Evolutionary conservation across 257 asterid species (phyloP).

Genomic region (Nicotiana undulata): DNA sequence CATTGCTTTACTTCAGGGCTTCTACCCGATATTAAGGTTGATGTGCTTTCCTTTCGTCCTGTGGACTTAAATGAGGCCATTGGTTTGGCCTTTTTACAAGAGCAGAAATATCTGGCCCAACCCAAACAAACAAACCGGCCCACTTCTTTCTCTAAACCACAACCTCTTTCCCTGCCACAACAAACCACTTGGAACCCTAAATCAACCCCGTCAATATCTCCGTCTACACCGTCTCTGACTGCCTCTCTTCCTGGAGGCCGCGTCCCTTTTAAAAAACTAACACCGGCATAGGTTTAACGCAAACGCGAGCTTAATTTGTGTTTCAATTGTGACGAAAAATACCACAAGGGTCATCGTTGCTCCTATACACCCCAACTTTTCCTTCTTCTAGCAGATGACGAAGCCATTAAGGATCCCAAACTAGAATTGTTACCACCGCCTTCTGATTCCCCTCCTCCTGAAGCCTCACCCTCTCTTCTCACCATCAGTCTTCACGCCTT

Average conservation of each 20-base stretch:
- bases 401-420: too few species aligned
- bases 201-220: neutral
- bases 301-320: neutral
- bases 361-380: neutral
- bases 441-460: neutral
- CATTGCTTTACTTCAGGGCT: neutral
- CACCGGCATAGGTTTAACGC: neutral
- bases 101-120: neutral
- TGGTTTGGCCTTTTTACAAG: neutral
- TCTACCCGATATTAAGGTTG: neutral
- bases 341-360: neutral
- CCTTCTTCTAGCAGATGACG: neutral
- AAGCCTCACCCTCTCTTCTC: too few species aligned
- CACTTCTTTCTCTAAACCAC: neutral
- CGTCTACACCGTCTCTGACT: rapidly evolving
- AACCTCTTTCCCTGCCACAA: too few species aligned
- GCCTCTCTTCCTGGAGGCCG: neutral
- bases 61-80: neutral
- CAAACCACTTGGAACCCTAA: neutral
- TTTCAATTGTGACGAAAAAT: neutral
- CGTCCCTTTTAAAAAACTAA: neutral
- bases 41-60: neutral
- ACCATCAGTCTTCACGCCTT: neutral
- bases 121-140: neutral
- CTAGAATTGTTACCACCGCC: neutral